phyloP scores from a whole-genome alignment of 352 stramenopile species.

The Phytophthora syringae region DNA sequence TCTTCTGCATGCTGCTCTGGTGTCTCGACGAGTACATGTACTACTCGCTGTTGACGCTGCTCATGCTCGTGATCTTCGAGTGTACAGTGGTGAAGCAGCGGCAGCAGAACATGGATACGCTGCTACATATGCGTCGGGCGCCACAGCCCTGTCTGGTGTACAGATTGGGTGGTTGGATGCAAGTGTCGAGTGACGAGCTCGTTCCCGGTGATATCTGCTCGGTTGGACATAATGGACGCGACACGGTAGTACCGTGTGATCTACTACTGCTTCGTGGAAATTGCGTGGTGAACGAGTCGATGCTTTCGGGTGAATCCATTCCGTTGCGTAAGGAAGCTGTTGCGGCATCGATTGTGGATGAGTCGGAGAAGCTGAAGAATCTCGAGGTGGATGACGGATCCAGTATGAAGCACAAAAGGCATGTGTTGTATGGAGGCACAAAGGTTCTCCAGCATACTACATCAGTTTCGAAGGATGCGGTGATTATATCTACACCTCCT shows the following conservation, averaged over 20 bases:
- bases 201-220: conserved; percentile 94
- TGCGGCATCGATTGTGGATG: conserved; percentile 63
- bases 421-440: conserved; percentile 94
- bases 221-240: conserved; percentile 81
- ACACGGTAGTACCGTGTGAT: conserved; percentile 94
- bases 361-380: conserved; percentile 73
- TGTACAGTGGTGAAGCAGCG: conserved; percentile 95
- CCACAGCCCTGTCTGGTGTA: conserved; percentile 91
- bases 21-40: conserved; percentile 99
- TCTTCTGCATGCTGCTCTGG: conserved; percentile 99
- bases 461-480: conserved; percentile 39
- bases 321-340: conserved; percentile 97
- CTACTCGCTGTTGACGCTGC: conserved; percentile 98
- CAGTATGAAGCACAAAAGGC: conserved; percentile 86
- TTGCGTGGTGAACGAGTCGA: conserved; percentile 98
- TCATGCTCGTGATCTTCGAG: conserved; percentile 99
- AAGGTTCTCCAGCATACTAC: conserved; percentile 85
- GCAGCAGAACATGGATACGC: conserved; percentile 94
- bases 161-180: conserved; percentile 82
- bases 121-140: conserved; percentile 93
- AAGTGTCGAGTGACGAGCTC: conserved; percentile 85
- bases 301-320: conserved; percentile 98
- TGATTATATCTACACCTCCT: conserved; percentile 69
- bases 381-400: conserved; percentile 76
- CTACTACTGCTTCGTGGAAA: conserved; percentile 95